These are phyloP conservation scores for Ascoidea asiatica DNA, from an alignment of 805 yeast genomes.

Conservation along the genomic window DNA sequence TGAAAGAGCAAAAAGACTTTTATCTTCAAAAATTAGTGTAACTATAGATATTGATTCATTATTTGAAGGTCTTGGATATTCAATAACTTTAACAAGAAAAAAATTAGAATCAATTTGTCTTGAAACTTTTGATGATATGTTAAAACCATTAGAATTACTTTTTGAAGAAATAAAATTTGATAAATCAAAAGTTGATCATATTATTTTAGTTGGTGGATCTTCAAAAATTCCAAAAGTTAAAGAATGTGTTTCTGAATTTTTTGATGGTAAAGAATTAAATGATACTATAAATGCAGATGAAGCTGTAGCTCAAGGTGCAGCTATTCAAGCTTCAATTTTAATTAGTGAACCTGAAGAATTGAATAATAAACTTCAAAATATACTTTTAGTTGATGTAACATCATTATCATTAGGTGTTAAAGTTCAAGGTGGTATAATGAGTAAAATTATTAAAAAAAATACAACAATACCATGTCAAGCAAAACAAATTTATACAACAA, in stretches of 20 bases:
- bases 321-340: slow-evolving; percentile 94
- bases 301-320: slow-evolving; percentile 99
- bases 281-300: slow-evolving; percentile 96
- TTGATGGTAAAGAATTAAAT: slow-evolving; percentile 96
- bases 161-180: slow-evolving; percentile 82
- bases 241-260: slow-evolving; percentile 89
- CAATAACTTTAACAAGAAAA: slow-evolving; percentile 93
- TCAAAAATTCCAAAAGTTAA: slow-evolving; percentile 97
- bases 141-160: slow-evolving; percentile 93
- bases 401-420: slow-evolving; percentile 96
- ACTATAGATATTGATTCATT: slow-evolving; percentile 91
- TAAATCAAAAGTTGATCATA: slow-evolving; percentile 82
- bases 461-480: slow-evolving; percentile 96
- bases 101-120: slow-evolving; percentile 95
- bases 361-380: slow-evolving; percentile 90
- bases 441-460: slow-evolving; percentile 93
- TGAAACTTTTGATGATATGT: slow-evolving; percentile 83
- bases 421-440: slow-evolving; percentile 99
- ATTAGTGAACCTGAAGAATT: too few species aligned
- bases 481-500: slow-evolving; percentile 92
- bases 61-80: slow-evolving; percentile 91
- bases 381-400: slow-evolving; percentile 92
- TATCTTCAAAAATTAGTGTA: slow-evolving; percentile 89
- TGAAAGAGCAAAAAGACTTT: slow-evolving; percentile 82
- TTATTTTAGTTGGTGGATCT: slow-evolving; percentile 94